Evolutionary conservation across 305 asterid genomes (phyloP).

Genomic region (Caryopteris hybrid): DNA sequence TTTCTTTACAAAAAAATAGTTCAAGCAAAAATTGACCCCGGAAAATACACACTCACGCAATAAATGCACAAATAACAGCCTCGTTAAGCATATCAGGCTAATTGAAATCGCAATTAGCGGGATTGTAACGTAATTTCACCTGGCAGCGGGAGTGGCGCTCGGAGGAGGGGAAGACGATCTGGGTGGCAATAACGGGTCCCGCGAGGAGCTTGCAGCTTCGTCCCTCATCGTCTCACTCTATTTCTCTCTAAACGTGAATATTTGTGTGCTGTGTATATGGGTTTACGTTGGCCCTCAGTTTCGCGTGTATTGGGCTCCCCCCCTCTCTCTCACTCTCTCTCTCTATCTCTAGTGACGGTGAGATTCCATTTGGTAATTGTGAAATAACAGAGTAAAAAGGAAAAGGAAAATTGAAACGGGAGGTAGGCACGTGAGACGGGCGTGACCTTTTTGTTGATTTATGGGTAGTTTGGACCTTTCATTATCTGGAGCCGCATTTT

Average conservation of each 20-base stretch:
- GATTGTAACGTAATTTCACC: slow-evolving; percentile 37
- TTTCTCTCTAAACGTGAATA: not conserved
- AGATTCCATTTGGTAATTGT: slow-evolving; percentile 3
- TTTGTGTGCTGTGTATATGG: not conserved
- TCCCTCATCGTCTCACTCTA: slow-evolving; percentile 51
- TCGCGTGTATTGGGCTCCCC: not conserved
- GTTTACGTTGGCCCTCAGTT: not conserved
- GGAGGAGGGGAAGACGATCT: slow-evolving; percentile 83
- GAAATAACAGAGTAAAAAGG: not conserved
- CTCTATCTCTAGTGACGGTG: slow-evolving; percentile 5
- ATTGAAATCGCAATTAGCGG: slow-evolving; percentile 6
- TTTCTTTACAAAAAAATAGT: not conserved
- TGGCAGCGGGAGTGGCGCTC: slow-evolving; percentile 79
- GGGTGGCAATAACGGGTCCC: slow-evolving; percentile 62
- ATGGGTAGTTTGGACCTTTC: too few relatives aligned
- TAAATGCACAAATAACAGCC: slow-evolving; percentile 11
- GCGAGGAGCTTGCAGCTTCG: slow-evolving; percentile 85
- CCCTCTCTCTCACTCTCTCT: not conserved
- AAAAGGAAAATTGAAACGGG: not conserved
- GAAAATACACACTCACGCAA: not conserved
- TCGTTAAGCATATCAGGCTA: not conserved
- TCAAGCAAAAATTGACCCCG: slow-evolving; percentile 10
- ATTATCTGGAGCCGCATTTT: too few relatives aligned
- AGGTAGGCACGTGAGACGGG: not conserved
- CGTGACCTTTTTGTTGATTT: slow-evolving; percentile 18